A percentile compares a stretch with the other conserved stretches of the same genome.
These are phyloP conservation scores for Termitomyces sp. DNA, from an alignment of 768 basidiomycete species.

Conservation along the genomic window DNA sequence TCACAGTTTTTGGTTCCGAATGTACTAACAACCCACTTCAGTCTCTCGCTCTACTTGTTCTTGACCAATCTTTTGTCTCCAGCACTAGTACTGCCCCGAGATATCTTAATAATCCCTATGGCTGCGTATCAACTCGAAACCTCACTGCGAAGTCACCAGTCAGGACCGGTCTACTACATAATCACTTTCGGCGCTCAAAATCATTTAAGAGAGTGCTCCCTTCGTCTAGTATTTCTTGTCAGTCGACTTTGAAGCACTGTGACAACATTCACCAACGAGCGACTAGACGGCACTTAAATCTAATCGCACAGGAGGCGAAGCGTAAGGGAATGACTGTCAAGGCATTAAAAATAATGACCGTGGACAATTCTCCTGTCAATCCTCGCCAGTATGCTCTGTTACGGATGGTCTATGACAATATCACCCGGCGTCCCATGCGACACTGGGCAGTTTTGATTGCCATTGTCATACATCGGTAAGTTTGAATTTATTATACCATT, in stretches of 20 bases:
- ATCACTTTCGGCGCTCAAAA: conserved; percentile 4
- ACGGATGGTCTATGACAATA: conserved; percentile 59
- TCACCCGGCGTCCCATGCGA: conserved; percentile 60
- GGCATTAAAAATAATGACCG: conserved; percentile 34
- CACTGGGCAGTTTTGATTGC: conserved; percentile 57
- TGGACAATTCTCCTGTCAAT: conserved; percentile 54
- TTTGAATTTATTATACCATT: not conserved
- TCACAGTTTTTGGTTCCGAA: not conserved
- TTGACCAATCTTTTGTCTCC: conserved; percentile 12
- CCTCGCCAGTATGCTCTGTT: conserved; percentile 52
- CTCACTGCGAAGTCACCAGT: not conserved
- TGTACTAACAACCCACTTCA: conserved; percentile 27
- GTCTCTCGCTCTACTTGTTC: conserved; percentile 31
- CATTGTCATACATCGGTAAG: conserved; percentile 50
- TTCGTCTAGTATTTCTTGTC: not conserved
- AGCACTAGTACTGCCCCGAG: not conserved
- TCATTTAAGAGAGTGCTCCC: not conserved
- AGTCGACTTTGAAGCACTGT: not conserved
- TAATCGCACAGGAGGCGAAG: conserved; percentile 25
- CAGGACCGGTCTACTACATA: not conserved
- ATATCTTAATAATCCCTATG: not conserved
- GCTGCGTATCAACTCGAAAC: not conserved
- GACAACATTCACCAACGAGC: conserved; percentile 11
- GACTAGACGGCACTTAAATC: conserved; percentile 19
- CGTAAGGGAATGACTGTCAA: conserved; percentile 29